Percentiles rank a stretch among this genome's conserved stretches.
phyloP scores from a whole-genome alignment of 2,329 filamentous ascomycete genomes.

The Verticillium albo-atrum region DNA sequence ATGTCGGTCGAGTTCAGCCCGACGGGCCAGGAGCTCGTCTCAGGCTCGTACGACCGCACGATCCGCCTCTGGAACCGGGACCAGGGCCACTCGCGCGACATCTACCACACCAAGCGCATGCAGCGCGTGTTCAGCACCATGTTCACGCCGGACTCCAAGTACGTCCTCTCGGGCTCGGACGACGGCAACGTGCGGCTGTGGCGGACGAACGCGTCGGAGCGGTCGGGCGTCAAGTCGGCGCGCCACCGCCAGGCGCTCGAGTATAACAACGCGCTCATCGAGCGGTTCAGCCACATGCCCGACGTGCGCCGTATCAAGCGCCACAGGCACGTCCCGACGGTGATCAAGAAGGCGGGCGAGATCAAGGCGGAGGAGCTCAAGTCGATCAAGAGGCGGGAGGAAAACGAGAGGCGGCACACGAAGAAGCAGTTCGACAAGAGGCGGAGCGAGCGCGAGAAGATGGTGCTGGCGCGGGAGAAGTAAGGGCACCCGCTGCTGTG shows the following conservation, averaged over 20 bases:
- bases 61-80: slow-evolving; percentile 79
- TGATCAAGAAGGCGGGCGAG: slow-evolving; percentile 91
- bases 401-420: slow-evolving; percentile 90
- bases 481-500: slow-evolving; percentile 20
- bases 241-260: slow-evolving; percentile 84
- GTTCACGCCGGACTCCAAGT: slow-evolving; percentile 87
- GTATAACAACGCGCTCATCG: slow-evolving; percentile 81
- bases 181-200: slow-evolving; percentile 87
- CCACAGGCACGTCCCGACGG: slow-evolving; percentile 86
- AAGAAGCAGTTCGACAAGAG: slow-evolving; percentile 75
- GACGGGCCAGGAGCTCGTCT: slow-evolving; percentile 89
- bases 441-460: slow-evolving; percentile 84
- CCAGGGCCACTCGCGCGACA: slow-evolving; percentile 79
- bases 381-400: slow-evolving; percentile 83
- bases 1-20: slow-evolving; percentile 97
- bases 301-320: slow-evolving; percentile 87
- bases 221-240: slow-evolving; percentile 81
- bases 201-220: slow-evolving; percentile 78
- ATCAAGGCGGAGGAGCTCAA: slow-evolving; percentile 90
- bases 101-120: slow-evolving; percentile 98
- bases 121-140: slow-evolving; percentile 83
- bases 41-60: slow-evolving; percentile 80
- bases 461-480: slow-evolving; percentile 67
- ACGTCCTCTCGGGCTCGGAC: slow-evolving; percentile 85
- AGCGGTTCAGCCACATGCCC: slow-evolving; percentile 91